These are phyloP conservation scores for Cryptococcus neoformans DNA, from an alignment of 1,284 basidiomycete species.

Conservation along the genomic window DNA sequence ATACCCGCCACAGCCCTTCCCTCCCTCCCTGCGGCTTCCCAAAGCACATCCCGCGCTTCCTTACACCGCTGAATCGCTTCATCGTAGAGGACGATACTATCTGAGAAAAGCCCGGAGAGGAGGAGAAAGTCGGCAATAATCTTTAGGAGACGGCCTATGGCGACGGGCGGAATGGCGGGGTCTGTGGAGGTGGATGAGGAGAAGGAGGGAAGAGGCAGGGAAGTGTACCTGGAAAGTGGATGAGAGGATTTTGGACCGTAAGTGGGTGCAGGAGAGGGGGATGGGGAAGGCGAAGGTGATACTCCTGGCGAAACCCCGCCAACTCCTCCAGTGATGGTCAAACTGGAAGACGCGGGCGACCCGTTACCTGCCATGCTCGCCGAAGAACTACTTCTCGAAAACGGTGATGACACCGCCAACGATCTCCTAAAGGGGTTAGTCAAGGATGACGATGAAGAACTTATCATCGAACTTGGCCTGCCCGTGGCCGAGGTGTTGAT, in stretches of 20 bases:
- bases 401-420: not conserved
- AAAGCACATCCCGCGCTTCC: conserved; percentile 67
- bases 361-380: too few species aligned
- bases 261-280: conserved; percentile 1
- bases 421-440: not conserved
- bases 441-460: too few species aligned
- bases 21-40: conserved; percentile 84
- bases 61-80: conserved; percentile 74
- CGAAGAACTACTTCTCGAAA: not conserved
- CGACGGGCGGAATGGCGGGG: conserved; percentile 25
- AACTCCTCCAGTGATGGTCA: too few species aligned
- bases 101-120: conserved; percentile 72
- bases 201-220: not conserved
- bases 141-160: conserved; percentile 64
- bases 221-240: not conserved
- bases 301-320: conserved; percentile 13
- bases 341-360: too few species aligned
- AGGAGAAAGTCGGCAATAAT: conserved; percentile 84
- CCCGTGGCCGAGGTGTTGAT: too few species aligned
- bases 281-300: conserved; percentile 11
- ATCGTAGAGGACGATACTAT: conserved; percentile 78
- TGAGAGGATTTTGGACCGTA: not conserved
- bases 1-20: conserved; percentile 71
- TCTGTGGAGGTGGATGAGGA: conserved; percentile 25
- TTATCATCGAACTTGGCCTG: too few species aligned